phyloP scores from a whole-genome alignment of 495 filamentous ascomycete species.

The Haplographium delicatum region DNA sequence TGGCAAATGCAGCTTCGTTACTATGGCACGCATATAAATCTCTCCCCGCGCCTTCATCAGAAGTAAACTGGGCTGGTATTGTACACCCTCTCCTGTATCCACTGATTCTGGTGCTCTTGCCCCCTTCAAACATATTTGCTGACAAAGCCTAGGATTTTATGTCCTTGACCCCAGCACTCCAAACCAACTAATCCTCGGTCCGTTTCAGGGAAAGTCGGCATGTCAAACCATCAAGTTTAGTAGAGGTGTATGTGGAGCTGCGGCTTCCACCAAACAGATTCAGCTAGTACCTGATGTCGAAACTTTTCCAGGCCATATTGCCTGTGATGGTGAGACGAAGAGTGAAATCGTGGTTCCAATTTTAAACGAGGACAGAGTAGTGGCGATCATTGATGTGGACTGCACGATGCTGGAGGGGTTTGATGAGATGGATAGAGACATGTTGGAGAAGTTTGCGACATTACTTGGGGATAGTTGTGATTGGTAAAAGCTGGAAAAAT shows the following conservation, averaged over 20 bases:
- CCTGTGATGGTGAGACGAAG: conserved; percentile 74
- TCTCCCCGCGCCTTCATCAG: conserved; percentile 63
- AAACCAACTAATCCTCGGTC: conserved; percentile 68
- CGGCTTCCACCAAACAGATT: conserved; percentile 56
- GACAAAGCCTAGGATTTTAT: conserved; percentile 63
- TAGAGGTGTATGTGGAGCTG: conserved; percentile 78
- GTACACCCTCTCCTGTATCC: conserved; percentile 4
- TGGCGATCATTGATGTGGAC: conserved; percentile 87
- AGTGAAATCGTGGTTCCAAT: conserved; percentile 94
- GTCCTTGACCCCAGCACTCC: conserved; percentile 58
- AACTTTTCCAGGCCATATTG: conserved; percentile 82
- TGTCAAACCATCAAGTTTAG: conserved; percentile 81
- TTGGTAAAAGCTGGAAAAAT: conserved; percentile 46
- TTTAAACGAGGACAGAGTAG: conserved; percentile 46
- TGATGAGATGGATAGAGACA: conserved; percentile 64
- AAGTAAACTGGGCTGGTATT: conserved; percentile 80
- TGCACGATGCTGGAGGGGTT: conserved; percentile 68
- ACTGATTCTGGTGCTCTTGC: neutral
- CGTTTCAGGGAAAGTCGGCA: conserved; percentile 84
- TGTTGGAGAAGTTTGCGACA: conserved; percentile 63
- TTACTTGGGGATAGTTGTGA: conserved; percentile 66
- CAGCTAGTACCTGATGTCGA: conserved; percentile 73
- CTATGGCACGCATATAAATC: conserved; percentile 83
- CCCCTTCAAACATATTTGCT: neutral
- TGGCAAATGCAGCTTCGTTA: conserved; percentile 77